Evolutionary conservation across 352 stramenopile genomes (phyloP), one percentile per base, ranked within the genome.

Genomic region (Elongisporangium prolatum): DNA sequence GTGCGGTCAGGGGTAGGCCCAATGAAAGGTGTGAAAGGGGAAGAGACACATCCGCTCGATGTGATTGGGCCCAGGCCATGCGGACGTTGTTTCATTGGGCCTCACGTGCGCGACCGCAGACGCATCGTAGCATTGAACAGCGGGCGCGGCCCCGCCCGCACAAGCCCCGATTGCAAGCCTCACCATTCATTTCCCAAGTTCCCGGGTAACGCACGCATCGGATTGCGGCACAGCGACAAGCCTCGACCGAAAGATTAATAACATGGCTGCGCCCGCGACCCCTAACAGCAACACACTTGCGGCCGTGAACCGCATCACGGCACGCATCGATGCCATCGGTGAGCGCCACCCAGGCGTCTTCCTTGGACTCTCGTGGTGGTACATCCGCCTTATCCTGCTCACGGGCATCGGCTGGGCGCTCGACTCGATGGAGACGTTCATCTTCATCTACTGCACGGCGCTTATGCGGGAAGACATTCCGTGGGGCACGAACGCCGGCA

Each of bases 341-440:
- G 75, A 86, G 64, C 73, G 75, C 54, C 57, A 76, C 59, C 52
- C 52, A 18, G 72, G 75, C 48, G 38, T 85, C 28, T 57, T 74
- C 58, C 72, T 87, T 55, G 75, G 79, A 0, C 74, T 91, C 34
- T 88, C 79, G 52, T 84, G 67, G 70, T 89, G 75, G 61, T 89
- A 91, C 68, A 80, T 84, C 54, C 69, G 69, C 37, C 67, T 91
- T 25, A 84, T 89, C 58, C 56, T 86, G 40, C 67, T 89, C 28
- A 79, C 79, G 17, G 82, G 82, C 37, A 55, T 89, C 37, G 74
- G 75, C 55, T 91, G 82, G 82, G 82, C 82, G 52, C 84, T 91
- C 63, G 74, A 91, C 61, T 78, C 82, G 47, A 88, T 87, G 75
- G 79, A 89, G 64, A 88, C 74, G 21, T 84, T 89, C 52, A 54